Evolutionary conservation across 176 grass and related monocot species (phyloP), one percentile per base, ranked within the genome.

Genomic region (Saccharum officinarum): DNA sequence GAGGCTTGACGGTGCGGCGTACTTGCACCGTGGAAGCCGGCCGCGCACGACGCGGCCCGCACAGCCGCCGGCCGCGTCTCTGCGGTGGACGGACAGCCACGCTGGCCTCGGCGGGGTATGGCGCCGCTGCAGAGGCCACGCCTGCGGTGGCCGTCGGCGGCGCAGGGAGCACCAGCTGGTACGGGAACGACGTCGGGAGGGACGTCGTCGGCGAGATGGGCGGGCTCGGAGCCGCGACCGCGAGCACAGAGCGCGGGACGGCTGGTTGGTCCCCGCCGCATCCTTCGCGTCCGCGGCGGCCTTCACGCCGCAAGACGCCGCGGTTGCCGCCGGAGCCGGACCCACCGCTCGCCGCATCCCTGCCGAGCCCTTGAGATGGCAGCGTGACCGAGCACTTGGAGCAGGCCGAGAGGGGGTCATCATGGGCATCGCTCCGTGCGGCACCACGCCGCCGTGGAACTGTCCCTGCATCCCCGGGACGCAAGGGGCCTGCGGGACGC

Each of bases 241-340:
- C 12, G n/a, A 82, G 79, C 3, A 89, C 87, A 4, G 82, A 81
- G 14, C 87, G 69, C 0, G 82, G 70, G 87, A 89, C 0, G 45
- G 67, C 26, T 73, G 22, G 77, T 31, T 42, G 2, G 14, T 1
- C 3, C 30, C 1, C 7, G 38, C 0, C 44, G 26, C 67, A 0
- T 0, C 38, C 14, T 76, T 81, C 8, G n/a, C 11, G 1, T 5
- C 18, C 38, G 3, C 78, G 4, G 16, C 14, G 7, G 63, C 30
- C 67, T 42, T 80, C 4, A 17, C 10, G 65, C 31, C 65, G 11
- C 17, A 6, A 12, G 10, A 8, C 6, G 64, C 5, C 17, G 42
- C 25, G 44, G 15, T 3, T 1, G 26, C 4, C 18, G 52, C 52
- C 16, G 14, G 15, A 42, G 40, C 26, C 2, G 9, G 25, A 28